Conservation (phyloP, 2,329 filamentous ascomycete species). For the Ilyonectria robusta region DNA sequence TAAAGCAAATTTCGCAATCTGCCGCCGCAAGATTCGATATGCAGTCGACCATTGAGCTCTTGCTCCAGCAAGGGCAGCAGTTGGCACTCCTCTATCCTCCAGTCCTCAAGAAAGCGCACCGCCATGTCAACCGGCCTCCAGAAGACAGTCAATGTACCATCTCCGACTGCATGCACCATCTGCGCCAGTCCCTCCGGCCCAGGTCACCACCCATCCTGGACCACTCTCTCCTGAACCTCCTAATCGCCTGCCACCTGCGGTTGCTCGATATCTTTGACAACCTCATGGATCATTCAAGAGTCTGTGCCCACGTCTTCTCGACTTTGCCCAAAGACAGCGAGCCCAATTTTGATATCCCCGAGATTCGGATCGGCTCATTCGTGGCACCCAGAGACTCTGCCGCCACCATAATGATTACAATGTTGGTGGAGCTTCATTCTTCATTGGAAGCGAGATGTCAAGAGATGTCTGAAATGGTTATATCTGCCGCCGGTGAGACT, state of each 20-base stretch:
- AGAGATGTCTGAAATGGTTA: constrained; percentile 31
- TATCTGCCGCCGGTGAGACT: constrained; percentile 13
- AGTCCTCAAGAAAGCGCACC: constrained; percentile 36
- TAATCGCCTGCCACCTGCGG: constrained; percentile 56
- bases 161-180: constrained; percentile 53
- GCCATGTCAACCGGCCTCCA: background rate
- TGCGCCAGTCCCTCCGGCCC: constrained; percentile 31
- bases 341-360: constrained; percentile 55
- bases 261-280: constrained; percentile 55
- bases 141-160: constrained; percentile 46
- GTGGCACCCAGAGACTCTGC: constrained; percentile 52
- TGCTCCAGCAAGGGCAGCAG: constrained; percentile 53
- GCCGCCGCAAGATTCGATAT: constrained; percentile 45
- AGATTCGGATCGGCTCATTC: constrained; percentile 58
- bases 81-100: constrained; percentile 55
- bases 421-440: constrained; percentile 51
- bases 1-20: constrained; percentile 42
- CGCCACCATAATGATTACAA: constrained; percentile 51
- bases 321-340: constrained; percentile 47
- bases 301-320: constrained; percentile 51
- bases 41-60: constrained; percentile 50
- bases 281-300: constrained; percentile 49
- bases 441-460: constrained; percentile 38
- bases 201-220: constrained; percentile 45
- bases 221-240: constrained; percentile 53